Conservation (phyloP, 345 rosid species). For the Murraya koenigii region DNA sequence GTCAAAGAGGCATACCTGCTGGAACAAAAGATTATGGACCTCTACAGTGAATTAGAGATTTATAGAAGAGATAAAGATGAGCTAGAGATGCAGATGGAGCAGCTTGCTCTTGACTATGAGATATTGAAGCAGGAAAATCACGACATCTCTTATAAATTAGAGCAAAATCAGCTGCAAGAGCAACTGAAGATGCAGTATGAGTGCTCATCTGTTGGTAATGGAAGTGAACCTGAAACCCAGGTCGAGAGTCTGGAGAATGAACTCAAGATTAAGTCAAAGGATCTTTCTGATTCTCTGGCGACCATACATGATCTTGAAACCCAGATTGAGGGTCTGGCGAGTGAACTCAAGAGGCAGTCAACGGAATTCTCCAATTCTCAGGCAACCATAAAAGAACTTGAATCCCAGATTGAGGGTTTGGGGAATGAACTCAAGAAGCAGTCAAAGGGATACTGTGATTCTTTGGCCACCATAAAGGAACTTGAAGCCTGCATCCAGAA, state of each 20-base stretch:
- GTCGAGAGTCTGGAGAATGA: slow-evolving; percentile 43
- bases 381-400: slow-evolving; percentile 38
- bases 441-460: slow-evolving; percentile 32
- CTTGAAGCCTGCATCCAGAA: slow-evolving; percentile 33
- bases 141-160: slow-evolving; percentile 59
- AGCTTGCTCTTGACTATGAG: slow-evolving; percentile 95
- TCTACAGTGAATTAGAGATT: slow-evolving; percentile 70
- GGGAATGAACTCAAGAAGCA: slow-evolving; percentile 35
- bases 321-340: slow-evolving; percentile 40
- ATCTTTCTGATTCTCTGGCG: slow-evolving; percentile 33
- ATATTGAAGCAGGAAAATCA: slow-evolving; percentile 89
- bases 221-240: slow-evolving; percentile 47
- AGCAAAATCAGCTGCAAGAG: slow-evolving; percentile 85
- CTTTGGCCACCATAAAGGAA: slow-evolving; percentile 28
- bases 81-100: slow-evolving; percentile 90
- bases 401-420: slow-evolving; percentile 37
- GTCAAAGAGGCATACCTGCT: slow-evolving; percentile 47
- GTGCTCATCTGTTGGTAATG: slow-evolving; percentile 44
- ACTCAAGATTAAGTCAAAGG: slow-evolving; percentile 27
- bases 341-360: slow-evolving; percentile 31
- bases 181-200: slow-evolving; percentile 74
- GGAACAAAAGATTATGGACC: slow-evolving; percentile 70
- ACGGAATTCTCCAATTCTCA: slow-evolving; percentile 35
- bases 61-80: slow-evolving; percentile 79
- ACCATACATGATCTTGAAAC: slow-evolving; percentile 41